A percentile compares a stretch with the other conserved stretches of the same genome.
phyloP scores from a whole-genome alignment of 2,329 filamentous ascomycete species.

The Rutstroemia sp. region DNA sequence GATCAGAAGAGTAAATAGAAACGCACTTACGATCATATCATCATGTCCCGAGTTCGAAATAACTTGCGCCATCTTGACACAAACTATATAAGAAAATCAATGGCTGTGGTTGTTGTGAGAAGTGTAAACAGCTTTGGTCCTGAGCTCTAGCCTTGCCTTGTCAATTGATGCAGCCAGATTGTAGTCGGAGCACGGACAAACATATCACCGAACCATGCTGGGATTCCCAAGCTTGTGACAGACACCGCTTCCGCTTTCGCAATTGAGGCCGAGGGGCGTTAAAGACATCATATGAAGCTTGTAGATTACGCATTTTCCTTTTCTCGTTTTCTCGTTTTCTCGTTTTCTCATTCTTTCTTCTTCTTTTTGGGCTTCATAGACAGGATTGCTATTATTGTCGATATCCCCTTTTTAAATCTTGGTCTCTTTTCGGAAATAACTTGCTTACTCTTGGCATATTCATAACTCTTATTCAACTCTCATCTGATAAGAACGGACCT shows the following conservation, averaged over 20 bases:
- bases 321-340: not conserved
- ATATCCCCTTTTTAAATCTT: too few relatives aligned
- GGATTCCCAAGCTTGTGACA: too few relatives aligned
- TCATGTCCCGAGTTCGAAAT: constrained; percentile 87
- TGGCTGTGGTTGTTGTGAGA: not conserved
- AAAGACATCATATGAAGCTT: too few relatives aligned
- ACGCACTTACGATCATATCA: constrained; percentile 86
- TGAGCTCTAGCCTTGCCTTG: not conserved
- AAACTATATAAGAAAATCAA: not conserved
- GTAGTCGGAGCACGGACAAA: not conserved
- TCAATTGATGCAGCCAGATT: constrained; percentile 9
- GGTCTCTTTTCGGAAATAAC: too few relatives aligned
- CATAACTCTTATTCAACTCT: too few relatives aligned
- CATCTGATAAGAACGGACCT: too few relatives aligned
- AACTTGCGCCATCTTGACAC: constrained; percentile 56
- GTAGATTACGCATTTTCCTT: not conserved
- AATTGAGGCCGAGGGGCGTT: too few relatives aligned
- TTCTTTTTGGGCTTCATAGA: too few relatives aligned
- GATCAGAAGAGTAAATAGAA: not conserved
- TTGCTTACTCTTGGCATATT: too few relatives aligned
- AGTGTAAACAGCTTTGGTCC: not conserved
- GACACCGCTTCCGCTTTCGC: too few relatives aligned
- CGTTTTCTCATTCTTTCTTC: too few relatives aligned
- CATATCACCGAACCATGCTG: not conserved
- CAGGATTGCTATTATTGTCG: too few relatives aligned